Conservation (phyloP, 1,284 basidiomycete species). For the Athelia psychrophila region DNA sequence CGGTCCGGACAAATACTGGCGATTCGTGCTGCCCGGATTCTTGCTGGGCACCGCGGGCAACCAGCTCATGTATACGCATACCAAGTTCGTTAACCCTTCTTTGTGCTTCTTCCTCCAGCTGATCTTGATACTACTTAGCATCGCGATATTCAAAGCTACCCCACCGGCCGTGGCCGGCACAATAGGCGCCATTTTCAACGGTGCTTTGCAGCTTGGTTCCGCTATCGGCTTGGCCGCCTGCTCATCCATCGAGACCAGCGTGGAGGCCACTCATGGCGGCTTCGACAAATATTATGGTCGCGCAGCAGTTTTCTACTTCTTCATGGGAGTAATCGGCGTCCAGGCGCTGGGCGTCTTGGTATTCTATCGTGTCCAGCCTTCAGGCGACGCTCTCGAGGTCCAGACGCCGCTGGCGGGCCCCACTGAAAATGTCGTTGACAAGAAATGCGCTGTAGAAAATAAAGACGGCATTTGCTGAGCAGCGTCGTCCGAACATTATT, state of each 20-base stretch:
- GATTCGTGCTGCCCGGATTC: slow-evolving; percentile 45
- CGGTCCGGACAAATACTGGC: slow-evolving; percentile 40
- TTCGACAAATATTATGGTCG: slow-evolving; percentile 35
- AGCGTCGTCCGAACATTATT: no score
- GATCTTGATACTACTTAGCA: slow-evolving; percentile 30
- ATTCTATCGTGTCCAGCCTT: slow-evolving; percentile 31
- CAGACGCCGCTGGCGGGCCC: no score
- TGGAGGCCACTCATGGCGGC: slow-evolving; percentile 32
- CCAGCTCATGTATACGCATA: slow-evolving; percentile 28
- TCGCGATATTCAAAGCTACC: slow-evolving; percentile 47
- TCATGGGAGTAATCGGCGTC: slow-evolving; percentile 36
- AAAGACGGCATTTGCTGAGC: no score
- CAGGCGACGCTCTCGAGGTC: background rate
- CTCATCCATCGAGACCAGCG: slow-evolving; percentile 43
- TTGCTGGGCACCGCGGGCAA: slow-evolving; percentile 39
- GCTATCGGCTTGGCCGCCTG: slow-evolving; percentile 44
- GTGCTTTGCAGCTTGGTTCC: slow-evolving; percentile 49
- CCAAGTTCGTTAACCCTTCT: slow-evolving; percentile 30
- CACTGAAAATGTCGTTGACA: no score
- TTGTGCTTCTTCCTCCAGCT: background rate
- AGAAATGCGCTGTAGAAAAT: no score
- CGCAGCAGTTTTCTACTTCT: slow-evolving; percentile 47
- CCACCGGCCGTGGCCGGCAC: slow-evolving; percentile 48
- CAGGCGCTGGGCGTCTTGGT: slow-evolving; percentile 30
- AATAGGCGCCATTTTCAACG: slow-evolving; percentile 54